Percentiles rank a stretch among this genome's conserved stretches.
Conservation (phyloP, 202 grass and related monocot genomes). For the Setaria italica region DNA sequence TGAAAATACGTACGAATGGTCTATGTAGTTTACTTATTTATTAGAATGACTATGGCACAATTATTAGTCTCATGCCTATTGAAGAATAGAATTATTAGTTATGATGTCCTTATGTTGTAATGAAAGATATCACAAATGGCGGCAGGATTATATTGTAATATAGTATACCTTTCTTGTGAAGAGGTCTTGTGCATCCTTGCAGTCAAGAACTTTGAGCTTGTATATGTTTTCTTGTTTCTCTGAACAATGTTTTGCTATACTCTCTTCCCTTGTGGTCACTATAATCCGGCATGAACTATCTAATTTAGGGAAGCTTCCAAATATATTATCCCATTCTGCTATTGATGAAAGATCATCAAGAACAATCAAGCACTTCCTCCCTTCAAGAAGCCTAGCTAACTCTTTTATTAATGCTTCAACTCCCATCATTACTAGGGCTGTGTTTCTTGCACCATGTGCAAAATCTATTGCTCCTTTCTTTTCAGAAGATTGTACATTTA, state of each 20-base stretch:
- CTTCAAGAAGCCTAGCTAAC: background rate
- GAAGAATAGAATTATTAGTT: too few relatives aligned
- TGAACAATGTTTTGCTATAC: slow-evolving; percentile 16
- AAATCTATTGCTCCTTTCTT: background rate
- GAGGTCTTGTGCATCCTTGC: background rate
- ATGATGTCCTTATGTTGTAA: too few relatives aligned
- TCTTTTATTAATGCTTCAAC: background rate
- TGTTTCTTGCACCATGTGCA: background rate
- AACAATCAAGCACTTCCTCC: background rate
- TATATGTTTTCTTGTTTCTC: background rate
- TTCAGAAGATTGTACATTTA: background rate
- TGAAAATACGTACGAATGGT: too few relatives aligned
- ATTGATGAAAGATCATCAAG: slow-evolving; percentile 17
- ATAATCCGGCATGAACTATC: background rate
- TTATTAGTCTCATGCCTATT: too few relatives aligned
- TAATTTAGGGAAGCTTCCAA: background rate
- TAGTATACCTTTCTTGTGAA: slow-evolving; percentile 20
- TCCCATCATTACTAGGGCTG: background rate
- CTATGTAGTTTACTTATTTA: too few relatives aligned
- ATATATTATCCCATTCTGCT: background rate
- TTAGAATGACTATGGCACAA: too few relatives aligned
- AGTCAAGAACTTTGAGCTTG: background rate
- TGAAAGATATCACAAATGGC: too few relatives aligned
- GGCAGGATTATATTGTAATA: too few relatives aligned
- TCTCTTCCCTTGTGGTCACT: slow-evolving; percentile 30